phyloP scores from a whole-genome alignment of 495 filamentous ascomycete genomes.

The Penicillium pulvis region DNA sequence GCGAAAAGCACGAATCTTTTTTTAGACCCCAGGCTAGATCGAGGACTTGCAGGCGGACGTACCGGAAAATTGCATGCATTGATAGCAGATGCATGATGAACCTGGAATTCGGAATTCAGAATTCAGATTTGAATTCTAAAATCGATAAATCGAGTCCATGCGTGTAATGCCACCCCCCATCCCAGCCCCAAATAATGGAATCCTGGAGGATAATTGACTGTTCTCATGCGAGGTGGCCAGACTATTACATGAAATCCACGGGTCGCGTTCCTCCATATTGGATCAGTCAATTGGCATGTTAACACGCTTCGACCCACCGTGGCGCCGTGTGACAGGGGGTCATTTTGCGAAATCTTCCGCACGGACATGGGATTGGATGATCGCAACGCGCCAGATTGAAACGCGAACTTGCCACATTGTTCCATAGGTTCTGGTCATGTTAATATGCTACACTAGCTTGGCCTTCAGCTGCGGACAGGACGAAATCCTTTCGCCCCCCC shows the following conservation, averaged over 20 bases:
- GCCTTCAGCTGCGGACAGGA: slow-evolving; percentile 1
- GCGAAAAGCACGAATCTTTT: slow-evolving; percentile 14
- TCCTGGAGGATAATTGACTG: slow-evolving; percentile 13
- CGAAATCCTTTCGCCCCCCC: background rate
- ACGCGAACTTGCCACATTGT: slow-evolving; percentile 24
- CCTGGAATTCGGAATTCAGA: background rate
- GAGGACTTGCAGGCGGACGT: background rate
- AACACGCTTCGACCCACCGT: slow-evolving; percentile 27
- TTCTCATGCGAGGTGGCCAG: slow-evolving; percentile 26
- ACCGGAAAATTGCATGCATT: slow-evolving; percentile 23
- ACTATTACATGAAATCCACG: slow-evolving; percentile 15
- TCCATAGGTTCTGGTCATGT: slow-evolving; percentile 7
- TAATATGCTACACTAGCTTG: slow-evolving; percentile 6
- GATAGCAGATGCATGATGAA: background rate
- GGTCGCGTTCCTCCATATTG: slow-evolving; percentile 4
- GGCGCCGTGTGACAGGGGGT: slow-evolving; percentile 26
- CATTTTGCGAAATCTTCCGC: slow-evolving; percentile 22
- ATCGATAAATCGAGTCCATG: background rate
- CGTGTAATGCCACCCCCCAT: background rate
- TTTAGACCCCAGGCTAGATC: slow-evolving; percentile 13
- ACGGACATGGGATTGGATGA: slow-evolving; percentile 5
- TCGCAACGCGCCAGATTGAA: slow-evolving; percentile 28
- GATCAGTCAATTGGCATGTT: background rate
- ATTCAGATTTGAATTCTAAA: background rate
- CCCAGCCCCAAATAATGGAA: background rate